Evolutionary conservation across 75 land plant genomes (phyloP), one percentile per base, ranked within the genome.

Genomic region (Pseudotsuga menziesii): DNA sequence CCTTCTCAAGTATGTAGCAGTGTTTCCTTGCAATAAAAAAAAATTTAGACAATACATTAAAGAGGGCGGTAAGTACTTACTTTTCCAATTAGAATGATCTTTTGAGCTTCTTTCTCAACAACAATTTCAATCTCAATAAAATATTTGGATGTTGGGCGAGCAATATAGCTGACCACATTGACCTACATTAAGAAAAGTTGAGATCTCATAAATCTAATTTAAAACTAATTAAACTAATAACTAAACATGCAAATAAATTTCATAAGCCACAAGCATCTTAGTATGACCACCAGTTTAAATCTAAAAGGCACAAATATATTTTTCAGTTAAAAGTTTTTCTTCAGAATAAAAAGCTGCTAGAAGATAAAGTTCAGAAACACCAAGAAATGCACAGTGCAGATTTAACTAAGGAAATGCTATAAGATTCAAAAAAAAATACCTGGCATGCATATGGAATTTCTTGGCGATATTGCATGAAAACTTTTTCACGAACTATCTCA

Each of bases 401-500:
- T 56, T 16, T 17, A 23, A 58, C 15, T 72, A 36, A 76, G 9
- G 52, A 15, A 16, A 36, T 17, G 3, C 9, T 72, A 55, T 39
- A 23, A 59, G 69, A 19, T n/a, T 59, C 17, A 35, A 78, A 39
- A 7, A 60, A 48, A 76, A 27, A 76, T 71, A 91, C 99, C 92
- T 97, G 98, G 75, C 92, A 97, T 56, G 89, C 92, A 85, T 97
- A 97, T 64, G 99, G 99, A 69, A 97, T 83, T 83, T 97, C 99
- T 85, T 97, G 81, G 19, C 90, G 84, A 73, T 94, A 94, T 57
- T 91, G 98, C 83, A 91, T 85, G 73, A 97, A 94, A 17, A 97
- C 89, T 78, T 97, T 97, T 72, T 97, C 99, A 69, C 99, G 89
- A 13, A 97, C 84, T 79, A 97, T 97, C 82, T 97, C 99, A 56